These are phyloP conservation scores for Podila horticola DNA, from an alignment of 192 early-diverging fungal species.

Conservation along the genomic window DNA sequence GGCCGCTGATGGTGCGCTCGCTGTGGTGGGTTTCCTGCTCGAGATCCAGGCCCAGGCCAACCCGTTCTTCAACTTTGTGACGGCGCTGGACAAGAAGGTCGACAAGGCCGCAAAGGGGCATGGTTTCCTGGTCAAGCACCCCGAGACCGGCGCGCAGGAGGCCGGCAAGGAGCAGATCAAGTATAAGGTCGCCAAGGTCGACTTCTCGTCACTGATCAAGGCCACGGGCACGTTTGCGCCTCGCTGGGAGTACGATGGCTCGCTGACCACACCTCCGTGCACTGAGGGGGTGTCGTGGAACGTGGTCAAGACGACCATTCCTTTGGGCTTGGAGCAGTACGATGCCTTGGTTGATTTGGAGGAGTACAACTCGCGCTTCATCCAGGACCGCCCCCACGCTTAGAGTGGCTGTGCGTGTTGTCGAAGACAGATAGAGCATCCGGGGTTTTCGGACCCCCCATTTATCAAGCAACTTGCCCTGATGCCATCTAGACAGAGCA, in stretches of 20 bases:
- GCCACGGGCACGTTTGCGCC: background rate
- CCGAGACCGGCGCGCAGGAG: background rate
- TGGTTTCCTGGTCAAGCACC: background rate
- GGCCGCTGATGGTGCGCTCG: constrained; percentile 29
- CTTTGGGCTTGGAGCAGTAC: constrained; percentile 34
- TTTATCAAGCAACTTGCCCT: too few relatives aligned
- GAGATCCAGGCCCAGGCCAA: constrained; percentile 38
- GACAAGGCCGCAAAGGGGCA: background rate
- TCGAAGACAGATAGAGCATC: too few relatives aligned
- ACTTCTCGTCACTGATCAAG: background rate
- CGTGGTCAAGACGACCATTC: constrained; percentile 31
- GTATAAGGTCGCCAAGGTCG: constrained; percentile 12
- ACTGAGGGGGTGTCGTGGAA: constrained; percentile 62
- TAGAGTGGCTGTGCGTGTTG: too few relatives aligned
- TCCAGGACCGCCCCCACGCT: constrained; percentile 12
- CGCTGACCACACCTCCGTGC: constrained; percentile 66
- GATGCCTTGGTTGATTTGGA: constrained; percentile 21
- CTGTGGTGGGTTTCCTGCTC: constrained; percentile 58
- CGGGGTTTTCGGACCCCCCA: too few relatives aligned
- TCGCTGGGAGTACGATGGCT: constrained; percentile 54
- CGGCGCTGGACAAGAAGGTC: constrained; percentile 7
- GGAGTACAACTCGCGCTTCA: constrained; percentile 52
- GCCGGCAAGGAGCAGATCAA: background rate
- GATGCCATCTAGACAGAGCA: too few relatives aligned
- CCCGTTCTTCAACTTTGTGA: constrained; percentile 30